phyloP scores from a whole-genome alignment of 495 filamentous ascomycete species.

The Corynascus novoguineensis region DNA sequence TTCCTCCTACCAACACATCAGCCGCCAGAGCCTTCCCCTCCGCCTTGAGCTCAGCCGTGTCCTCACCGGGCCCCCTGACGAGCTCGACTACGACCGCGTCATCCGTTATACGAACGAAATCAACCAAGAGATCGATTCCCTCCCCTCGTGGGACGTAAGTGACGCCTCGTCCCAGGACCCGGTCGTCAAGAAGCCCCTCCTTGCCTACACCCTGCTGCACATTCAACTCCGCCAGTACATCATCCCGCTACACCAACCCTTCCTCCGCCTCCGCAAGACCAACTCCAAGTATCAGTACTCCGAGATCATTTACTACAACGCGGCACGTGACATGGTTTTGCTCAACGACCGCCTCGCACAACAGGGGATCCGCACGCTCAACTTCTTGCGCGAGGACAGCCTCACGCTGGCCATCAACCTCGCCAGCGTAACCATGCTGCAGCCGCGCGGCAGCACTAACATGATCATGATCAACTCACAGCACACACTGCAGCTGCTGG shows the following conservation, averaged over 20 bases:
- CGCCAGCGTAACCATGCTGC: slow-evolving; percentile 45
- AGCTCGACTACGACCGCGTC: slow-evolving; percentile 40
- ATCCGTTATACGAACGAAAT: slow-evolving; percentile 42
- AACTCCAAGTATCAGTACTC: slow-evolving; percentile 43
- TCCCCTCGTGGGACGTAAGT: slow-evolving; percentile 39
- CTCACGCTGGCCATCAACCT: slow-evolving; percentile 41
- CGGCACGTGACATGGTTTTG: slow-evolving; percentile 42
- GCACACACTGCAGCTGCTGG: slow-evolving; percentile 39
- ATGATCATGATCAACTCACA: slow-evolving; percentile 42
- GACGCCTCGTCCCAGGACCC: not conserved
- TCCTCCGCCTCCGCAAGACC: slow-evolving; percentile 35
- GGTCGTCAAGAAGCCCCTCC: slow-evolving; percentile 29
- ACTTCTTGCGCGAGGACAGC: slow-evolving; percentile 37
- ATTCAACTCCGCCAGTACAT: slow-evolving; percentile 43
- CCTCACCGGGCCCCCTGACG: slow-evolving; percentile 29
- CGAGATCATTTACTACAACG: slow-evolving; percentile 45
- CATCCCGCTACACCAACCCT: slow-evolving; percentile 42
- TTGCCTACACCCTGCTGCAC: slow-evolving; percentile 39
- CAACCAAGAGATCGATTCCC: slow-evolving; percentile 38
- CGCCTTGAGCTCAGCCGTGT: slow-evolving; percentile 40
- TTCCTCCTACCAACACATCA: slow-evolving; percentile 39
- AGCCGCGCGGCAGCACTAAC: slow-evolving; percentile 41
- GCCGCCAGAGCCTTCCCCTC: slow-evolving; percentile 35
- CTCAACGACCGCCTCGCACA: slow-evolving; percentile 38
- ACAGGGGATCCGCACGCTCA: slow-evolving; percentile 37